A percentile compares a stretch with the other conserved stretches of the same genome.
These are phyloP conservation scores for Prunus mume DNA, from an alignment of 306 rosid species.

Conservation along the genomic window DNA sequence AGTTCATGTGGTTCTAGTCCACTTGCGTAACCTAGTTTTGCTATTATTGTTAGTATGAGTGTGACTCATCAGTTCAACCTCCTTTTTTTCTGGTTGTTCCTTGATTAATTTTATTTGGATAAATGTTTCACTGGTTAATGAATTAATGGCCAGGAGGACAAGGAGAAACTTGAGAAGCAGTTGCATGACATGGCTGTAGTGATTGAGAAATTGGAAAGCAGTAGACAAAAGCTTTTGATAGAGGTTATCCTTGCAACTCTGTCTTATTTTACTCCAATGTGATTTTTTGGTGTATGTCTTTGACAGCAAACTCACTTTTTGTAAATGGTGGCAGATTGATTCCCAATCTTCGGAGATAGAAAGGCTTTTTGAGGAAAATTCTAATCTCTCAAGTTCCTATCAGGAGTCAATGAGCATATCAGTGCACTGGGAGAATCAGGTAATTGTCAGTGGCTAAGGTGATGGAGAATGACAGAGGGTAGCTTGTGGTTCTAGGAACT, in stretches of 20 bases:
- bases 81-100: slow-evolving; percentile 11
- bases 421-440: slow-evolving; percentile 84
- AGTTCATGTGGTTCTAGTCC: background rate
- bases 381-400: slow-evolving; percentile 60
- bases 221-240: slow-evolving; percentile 86
- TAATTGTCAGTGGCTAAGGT: slow-evolving; percentile 15
- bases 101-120: slow-evolving; percentile 20
- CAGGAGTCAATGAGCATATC: slow-evolving; percentile 58
- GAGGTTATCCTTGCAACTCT: slow-evolving; percentile 48
- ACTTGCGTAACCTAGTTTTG: background rate
- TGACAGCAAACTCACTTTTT: slow-evolving; percentile 22
- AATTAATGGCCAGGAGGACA: slow-evolving; percentile 61
- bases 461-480: background rate
- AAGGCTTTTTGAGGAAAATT: slow-evolving; percentile 90
- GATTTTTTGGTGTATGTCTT: slow-evolving; percentile 22
- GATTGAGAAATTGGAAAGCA: slow-evolving; percentile 84
- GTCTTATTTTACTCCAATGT: slow-evolving; percentile 7
- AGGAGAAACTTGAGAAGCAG: slow-evolving; percentile 77
- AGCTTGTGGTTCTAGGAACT: background rate
- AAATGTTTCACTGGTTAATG: background rate
- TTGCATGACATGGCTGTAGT: slow-evolving; percentile 93
- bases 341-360: slow-evolving; percentile 89
- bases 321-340: slow-evolving; percentile 62
- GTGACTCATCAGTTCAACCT: background rate
- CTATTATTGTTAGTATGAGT: background rate